A percentile compares a stretch with the other conserved stretches of the same genome.
Evolutionary conservation across 129 eudicot genomes (phyloP).

Genomic region (Tagetes erecta): DNA sequence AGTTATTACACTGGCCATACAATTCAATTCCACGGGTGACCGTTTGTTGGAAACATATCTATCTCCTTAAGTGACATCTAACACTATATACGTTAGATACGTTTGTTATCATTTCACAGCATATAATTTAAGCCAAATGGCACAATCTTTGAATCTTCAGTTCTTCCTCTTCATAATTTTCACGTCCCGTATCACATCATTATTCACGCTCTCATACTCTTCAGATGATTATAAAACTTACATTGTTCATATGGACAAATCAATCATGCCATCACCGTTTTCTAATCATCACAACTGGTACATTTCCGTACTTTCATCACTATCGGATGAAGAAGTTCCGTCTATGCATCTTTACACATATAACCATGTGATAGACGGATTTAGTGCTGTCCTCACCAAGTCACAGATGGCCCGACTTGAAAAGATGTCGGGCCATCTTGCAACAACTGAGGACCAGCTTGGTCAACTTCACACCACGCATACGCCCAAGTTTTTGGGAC

Average conservation of each 20-base stretch:
- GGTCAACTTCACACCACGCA: conserved; percentile 50
- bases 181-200: too few relatives aligned
- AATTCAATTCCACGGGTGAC: too few relatives aligned
- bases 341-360: conserved; percentile 50
- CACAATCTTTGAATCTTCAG: too few relatives aligned
- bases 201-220: neutral
- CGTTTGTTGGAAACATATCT: too few relatives aligned
- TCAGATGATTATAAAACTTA: conserved; percentile 35
- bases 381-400: conserved; percentile 38
- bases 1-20: too few relatives aligned
- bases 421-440: conserved; percentile 32
- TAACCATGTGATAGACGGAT: conserved; percentile 43
- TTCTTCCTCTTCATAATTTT: too few relatives aligned
- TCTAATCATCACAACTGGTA: conserved; percentile 48
- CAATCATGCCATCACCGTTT: conserved; percentile 45
- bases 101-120: too few relatives aligned
- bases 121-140: too few relatives aligned
- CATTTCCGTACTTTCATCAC: conserved; percentile 44
- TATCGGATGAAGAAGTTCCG: conserved; percentile 23
- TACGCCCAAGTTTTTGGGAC: conserved; percentile 44
- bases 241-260: conserved; percentile 55
- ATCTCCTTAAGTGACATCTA: too few relatives aligned
- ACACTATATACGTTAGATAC: too few relatives aligned
- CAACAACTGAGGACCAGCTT: conserved; percentile 39
- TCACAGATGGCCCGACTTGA: conserved; percentile 38